Percentiles rank a stretch among this genome's conserved stretches.
These are phyloP conservation scores for Eucalyptus regnans DNA, from an alignment of 345 rosid species.

Conservation along the genomic window DNA sequence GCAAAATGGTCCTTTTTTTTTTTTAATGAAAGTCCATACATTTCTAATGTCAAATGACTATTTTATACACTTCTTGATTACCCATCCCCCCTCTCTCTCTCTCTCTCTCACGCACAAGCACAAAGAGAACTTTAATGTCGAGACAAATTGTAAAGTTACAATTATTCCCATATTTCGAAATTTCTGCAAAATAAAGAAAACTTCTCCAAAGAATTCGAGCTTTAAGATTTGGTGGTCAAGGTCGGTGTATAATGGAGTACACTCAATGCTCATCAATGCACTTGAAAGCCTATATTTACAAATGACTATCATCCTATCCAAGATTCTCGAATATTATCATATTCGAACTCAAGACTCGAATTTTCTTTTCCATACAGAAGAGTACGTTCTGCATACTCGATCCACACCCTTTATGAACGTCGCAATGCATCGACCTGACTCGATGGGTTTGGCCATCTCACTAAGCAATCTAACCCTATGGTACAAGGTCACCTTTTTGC, in stretches of 20 bases:
- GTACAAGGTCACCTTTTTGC: background rate
- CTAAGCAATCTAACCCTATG: background rate
- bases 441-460: background rate
- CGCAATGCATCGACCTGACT: background rate
- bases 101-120: accelerated
- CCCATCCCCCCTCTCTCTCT: too few species aligned
- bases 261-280: background rate
- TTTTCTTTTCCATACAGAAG: background rate
- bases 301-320: background rate
- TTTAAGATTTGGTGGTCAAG: background rate
- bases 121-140: background rate
- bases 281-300: background rate
- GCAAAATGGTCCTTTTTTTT: background rate
- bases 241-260: background rate
- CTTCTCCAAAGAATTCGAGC: background rate
- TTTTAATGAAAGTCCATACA: background rate
- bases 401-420: background rate
- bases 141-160: background rate
- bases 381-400: too few species aligned
- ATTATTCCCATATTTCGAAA: background rate
- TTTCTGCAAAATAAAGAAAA: background rate
- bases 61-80: background rate
- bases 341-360: background rate
- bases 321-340: background rate
- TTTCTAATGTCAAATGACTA: background rate